A percentile compares a stretch with the other conserved stretches of the same genome.
Conservation (phyloP, 495 filamentous ascomycete species). For the Neurospora sp. region DNA sequence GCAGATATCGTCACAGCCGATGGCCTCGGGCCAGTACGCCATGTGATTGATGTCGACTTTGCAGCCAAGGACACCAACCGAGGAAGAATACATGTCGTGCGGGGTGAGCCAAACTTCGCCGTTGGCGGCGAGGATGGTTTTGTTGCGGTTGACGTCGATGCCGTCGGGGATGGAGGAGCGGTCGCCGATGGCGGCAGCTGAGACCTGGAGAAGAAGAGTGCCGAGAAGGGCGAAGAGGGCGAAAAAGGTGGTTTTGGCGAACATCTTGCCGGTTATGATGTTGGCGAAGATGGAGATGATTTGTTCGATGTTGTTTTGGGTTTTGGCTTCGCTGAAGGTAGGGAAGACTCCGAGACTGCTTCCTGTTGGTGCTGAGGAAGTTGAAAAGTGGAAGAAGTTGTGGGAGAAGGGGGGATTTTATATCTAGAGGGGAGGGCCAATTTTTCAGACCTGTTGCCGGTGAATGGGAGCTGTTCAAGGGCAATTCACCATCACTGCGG, state of each 20-base stretch:
- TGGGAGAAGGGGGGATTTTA: not conserved
- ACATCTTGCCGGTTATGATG: not conserved
- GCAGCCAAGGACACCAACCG: slow-evolving; percentile 36
- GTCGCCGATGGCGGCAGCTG: not conserved
- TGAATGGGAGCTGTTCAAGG: not conserved
- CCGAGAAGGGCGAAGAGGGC: not conserved
- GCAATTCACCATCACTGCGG: not conserved
- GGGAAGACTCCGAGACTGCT: not conserved
- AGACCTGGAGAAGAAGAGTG: not conserved
- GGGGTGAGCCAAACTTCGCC: slow-evolving; percentile 20
- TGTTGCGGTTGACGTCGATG: too few relatives aligned
- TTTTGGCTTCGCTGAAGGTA: not conserved
- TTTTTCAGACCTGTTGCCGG: not conserved
- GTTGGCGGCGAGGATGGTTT: too few relatives aligned
- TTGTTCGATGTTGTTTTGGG: not conserved
- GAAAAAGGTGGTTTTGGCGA: not conserved
- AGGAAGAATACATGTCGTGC: slow-evolving; percentile 32
- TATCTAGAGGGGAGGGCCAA: not conserved
- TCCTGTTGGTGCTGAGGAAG: not conserved
- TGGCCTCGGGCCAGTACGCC: slow-evolving; percentile 31
- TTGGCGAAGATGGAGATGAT: too few relatives aligned
- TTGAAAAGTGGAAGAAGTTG: not conserved
- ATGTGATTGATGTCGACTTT: slow-evolving; percentile 32
- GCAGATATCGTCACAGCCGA: slow-evolving; percentile 34
- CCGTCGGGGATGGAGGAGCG: too few relatives aligned